These are phyloP conservation scores for Papilionanthe hybrid DNA, from an alignment of 116 monocot genomes.

Conservation along the genomic window DNA sequence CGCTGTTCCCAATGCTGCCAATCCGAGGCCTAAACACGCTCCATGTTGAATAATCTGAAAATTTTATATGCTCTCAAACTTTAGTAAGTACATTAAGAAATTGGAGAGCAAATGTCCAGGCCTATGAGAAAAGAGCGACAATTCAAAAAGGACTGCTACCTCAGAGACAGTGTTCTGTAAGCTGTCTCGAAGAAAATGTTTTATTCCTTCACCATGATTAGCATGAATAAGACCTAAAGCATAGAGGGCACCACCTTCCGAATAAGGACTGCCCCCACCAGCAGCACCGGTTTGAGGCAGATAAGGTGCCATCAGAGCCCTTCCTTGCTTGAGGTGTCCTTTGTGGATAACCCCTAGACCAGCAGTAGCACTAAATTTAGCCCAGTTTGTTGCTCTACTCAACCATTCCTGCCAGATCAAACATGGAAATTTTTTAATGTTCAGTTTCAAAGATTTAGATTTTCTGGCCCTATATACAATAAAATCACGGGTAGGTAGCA, in stretches of 20 bases:
- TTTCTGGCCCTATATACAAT: not conserved
- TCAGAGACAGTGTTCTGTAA: conserved; percentile 82
- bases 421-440: conserved; percentile 1
- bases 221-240: conserved; percentile 96
- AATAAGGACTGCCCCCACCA: conserved; percentile 89
- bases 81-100: not conserved
- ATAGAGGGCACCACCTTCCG: conserved; percentile 99
- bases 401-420: conserved; percentile 73
- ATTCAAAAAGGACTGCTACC: conserved; percentile 28
- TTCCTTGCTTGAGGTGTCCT: conserved; percentile 95
- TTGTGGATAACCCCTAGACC: conserved; percentile 96
- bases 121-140: too few relatives aligned
- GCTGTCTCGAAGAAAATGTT: conserved; percentile 89
- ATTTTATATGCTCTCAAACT: not conserved
- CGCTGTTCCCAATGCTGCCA: conserved; percentile 92
- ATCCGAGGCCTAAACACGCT: conserved; percentile 88
- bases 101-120: not conserved
- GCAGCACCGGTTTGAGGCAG: conserved; percentile 89
- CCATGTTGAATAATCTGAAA: conserved; percentile 94
- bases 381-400: conserved; percentile 98
- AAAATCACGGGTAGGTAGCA: not conserved
- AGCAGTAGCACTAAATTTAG: conserved; percentile 97
- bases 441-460: not conserved
- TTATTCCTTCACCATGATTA: conserved; percentile 97
- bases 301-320: conserved; percentile 97